Evolutionary conservation across 2,329 filamentous ascomycete species (phyloP).

Genomic region (Lasiodiplodia sp.): DNA sequence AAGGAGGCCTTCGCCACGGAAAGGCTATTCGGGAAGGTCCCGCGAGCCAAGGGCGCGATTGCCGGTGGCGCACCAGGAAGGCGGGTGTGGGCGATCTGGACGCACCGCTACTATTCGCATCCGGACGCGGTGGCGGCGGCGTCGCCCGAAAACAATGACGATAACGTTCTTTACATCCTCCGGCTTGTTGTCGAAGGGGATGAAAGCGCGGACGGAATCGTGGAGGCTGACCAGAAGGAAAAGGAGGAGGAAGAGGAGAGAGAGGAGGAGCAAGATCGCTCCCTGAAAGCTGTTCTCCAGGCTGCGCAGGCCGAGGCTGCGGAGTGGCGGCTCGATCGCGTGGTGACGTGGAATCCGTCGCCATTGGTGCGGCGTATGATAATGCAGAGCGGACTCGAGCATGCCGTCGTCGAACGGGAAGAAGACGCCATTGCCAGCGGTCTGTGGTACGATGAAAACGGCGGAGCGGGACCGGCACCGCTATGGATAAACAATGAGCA

Average conservation of each 20-base stretch:
- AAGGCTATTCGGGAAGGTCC: conserved; percentile 62
- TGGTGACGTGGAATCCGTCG: conserved; percentile 81
- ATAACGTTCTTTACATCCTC: conserved; percentile 71
- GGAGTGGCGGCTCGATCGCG: conserved; percentile 69
- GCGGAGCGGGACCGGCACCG: conserved; percentile 28
- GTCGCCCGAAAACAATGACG: conserved; percentile 41
- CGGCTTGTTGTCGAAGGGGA: conserved; percentile 61
- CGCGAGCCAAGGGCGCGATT: conserved; percentile 71
- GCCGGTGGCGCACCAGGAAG: conserved; percentile 54
- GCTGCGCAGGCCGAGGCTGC: conserved; percentile 72
- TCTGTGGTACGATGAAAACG: conserved; percentile 66
- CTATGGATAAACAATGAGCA: conserved; percentile 45
- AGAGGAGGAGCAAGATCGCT: conserved; percentile 30
- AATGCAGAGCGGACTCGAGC: conserved; percentile 31
- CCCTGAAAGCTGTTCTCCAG: conserved; percentile 63
- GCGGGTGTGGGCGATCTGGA: conserved; percentile 74
- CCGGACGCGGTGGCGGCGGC: conserved; percentile 53
- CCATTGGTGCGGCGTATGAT: background rate
- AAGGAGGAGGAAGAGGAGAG: background rate
- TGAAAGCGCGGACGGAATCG: too few relatives aligned
- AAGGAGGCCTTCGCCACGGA: conserved; percentile 77
- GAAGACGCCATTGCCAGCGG: conserved; percentile 70
- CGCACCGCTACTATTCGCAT: conserved; percentile 50
- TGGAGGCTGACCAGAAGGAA: too few relatives aligned
- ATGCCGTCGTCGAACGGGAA: conserved; percentile 58